A percentile compares a stretch with the other conserved stretches of the same genome.
Evolutionary conservation across 768 basidiomycete genomes (phyloP).

Genomic region (Rhodocollybia butyracea): DNA sequence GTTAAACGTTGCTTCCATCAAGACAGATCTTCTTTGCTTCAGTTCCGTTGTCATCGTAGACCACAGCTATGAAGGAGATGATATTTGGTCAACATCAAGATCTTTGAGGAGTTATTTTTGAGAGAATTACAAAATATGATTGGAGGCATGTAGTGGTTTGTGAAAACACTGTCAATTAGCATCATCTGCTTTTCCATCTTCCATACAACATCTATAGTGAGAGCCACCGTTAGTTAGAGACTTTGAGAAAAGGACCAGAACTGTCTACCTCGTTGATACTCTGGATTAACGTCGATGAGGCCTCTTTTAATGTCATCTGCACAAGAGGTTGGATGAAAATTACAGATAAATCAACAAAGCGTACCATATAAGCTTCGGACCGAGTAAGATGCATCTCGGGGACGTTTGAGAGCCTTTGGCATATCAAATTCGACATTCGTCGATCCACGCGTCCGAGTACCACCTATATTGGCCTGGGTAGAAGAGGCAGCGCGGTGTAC

Average conservation of each 20-base stretch:
- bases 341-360: neutral
- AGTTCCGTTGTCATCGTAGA: constrained; percentile 33
- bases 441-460: too few species aligned
- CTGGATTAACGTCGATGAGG: constrained; percentile 2
- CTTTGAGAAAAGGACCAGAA: neutral
- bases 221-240: too few species aligned
- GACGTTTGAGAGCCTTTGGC: constrained; percentile 1
- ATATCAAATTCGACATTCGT: neutral
- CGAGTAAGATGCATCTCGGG: neutral
- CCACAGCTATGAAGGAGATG: constrained; percentile 29
- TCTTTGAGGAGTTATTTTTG: neutral
- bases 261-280: constrained; percentile 3
- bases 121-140: constrained; percentile 49
- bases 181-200: constrained; percentile 46
- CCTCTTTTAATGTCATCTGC: constrained; percentile 1
- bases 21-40: constrained; percentile 44
- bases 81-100: neutral
- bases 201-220: constrained; percentile 39
- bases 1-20: constrained; percentile 57
- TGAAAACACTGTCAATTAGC: constrained; percentile 51
- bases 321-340: neutral
- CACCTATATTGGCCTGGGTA: too few species aligned
- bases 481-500: too few species aligned
- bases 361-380: constrained; percentile 1
- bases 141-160: constrained; percentile 56